A percentile compares a stretch with the other conserved stretches of the same genome.
phyloP scores from a whole-genome alignment of 768 basidiomycete species.

The Auricularia sp. region DNA sequence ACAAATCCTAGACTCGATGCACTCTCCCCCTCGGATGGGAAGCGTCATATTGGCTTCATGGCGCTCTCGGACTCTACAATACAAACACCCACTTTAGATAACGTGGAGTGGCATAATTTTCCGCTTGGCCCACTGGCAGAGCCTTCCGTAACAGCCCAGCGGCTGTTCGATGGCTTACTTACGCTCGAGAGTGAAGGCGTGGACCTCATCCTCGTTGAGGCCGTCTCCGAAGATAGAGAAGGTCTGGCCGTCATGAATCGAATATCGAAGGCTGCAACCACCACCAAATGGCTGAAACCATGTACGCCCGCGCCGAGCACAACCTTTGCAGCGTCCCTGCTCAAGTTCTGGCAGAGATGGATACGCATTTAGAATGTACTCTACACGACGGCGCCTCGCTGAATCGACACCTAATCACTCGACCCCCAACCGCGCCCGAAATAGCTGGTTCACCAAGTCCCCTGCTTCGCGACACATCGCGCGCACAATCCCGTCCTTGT shows the following conservation, averaged over 20 bases:
- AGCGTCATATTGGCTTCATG: conserved; percentile 42
- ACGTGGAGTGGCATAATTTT: conserved; percentile 2
- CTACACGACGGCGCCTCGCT: not conserved
- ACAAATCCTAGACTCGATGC: not conserved
- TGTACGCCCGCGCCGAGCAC: not conserved
- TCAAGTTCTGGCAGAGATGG: too few species aligned
- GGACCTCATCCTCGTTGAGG: conserved; percentile 78
- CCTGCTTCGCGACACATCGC: conserved; percentile 67
- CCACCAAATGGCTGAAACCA: conserved; percentile 26
- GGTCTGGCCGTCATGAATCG: conserved; percentile 95
- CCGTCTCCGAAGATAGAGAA: conserved; percentile 65
- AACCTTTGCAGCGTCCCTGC: not conserved
- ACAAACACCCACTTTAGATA: not conserved
- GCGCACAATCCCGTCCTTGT: conserved; percentile 60
- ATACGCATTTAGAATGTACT: not conserved
- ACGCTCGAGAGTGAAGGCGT: conserved; percentile 69
- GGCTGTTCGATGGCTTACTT: conserved; percentile 80
- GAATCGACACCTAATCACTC: not conserved
- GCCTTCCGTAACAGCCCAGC: conserved; percentile 62
- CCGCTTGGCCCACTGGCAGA: conserved; percentile 38
- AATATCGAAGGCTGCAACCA: conserved; percentile 78
- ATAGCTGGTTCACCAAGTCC: conserved; percentile 25
- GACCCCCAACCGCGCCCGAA: conserved; percentile 1
- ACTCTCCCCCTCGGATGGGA: not conserved
- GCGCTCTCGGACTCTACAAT: conserved; percentile 49